Evolutionary conservation across 208 protist genomes (phyloP).

Genomic region (Porcisia hertigi): DNA sequence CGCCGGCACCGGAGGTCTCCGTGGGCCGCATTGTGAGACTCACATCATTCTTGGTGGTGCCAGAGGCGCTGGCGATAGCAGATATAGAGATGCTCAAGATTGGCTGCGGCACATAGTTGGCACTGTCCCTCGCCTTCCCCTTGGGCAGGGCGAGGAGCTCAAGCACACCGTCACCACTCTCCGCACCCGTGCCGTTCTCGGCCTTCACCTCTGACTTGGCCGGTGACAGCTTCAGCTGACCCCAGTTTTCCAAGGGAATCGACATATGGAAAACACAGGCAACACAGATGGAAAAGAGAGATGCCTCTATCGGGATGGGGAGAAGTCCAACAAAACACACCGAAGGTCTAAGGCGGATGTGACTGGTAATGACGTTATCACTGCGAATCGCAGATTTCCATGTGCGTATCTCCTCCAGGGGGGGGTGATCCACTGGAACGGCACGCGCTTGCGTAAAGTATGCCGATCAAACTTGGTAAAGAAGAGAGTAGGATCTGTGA

Average conservation of each 20-base stretch:
- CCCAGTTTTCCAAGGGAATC: conserved; percentile 82
- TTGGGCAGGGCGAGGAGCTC: conserved; percentile 66
- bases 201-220: conserved; percentile 33
- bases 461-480: not conserved
- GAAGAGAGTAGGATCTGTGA: not conserved
- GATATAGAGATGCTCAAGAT: conserved; percentile 76
- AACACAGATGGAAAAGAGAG: not conserved
- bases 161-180: conserved; percentile 28
- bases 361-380: not conserved
- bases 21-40: conserved; percentile 60
- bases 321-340: not conserved
- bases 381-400: not conserved
- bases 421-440: too few species aligned
- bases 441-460: too few species aligned
- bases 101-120: conserved; percentile 48
- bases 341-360: not conserved
- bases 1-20: not conserved
- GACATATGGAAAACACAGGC: conserved; percentile 15
- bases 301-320: not conserved
- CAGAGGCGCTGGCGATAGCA: conserved; percentile 60
- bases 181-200: conserved; percentile 21
- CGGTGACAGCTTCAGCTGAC: conserved; percentile 46
- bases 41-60: conserved; percentile 84
- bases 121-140: conserved; percentile 44
- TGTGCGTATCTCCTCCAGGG: not conserved